Conservation (phyloP, 192 early-diverging fungal genomes). For the Podila clonocystis region DNA sequence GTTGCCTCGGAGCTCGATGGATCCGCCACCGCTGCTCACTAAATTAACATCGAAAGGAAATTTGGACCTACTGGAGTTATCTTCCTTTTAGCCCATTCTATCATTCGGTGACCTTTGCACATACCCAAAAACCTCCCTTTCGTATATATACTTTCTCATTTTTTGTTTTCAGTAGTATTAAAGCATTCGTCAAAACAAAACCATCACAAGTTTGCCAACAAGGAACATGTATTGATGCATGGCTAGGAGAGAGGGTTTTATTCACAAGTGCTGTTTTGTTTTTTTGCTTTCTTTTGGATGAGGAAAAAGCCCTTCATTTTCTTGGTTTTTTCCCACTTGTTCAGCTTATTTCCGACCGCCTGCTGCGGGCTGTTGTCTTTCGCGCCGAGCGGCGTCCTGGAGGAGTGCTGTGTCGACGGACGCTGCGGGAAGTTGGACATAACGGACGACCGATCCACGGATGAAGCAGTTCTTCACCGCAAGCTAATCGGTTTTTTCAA, state of each 20-base stretch:
- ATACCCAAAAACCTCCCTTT: neutral
- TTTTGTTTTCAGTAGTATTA: neutral
- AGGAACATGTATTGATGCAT: too few relatives aligned
- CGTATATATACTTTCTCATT: neutral
- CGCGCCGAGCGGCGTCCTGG: slow-evolving; percentile 95
- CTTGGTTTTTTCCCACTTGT: too few relatives aligned
- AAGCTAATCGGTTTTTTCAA: slow-evolving; percentile 64
- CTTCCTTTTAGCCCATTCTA: neutral
- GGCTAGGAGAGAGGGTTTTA: too few relatives aligned
- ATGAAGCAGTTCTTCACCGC: slow-evolving; percentile 99
- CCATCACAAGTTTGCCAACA: neutral
- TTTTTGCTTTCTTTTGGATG: neutral
- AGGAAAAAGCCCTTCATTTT: too few relatives aligned
- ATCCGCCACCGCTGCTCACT: slow-evolving; percentile 27
- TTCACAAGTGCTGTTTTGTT: too few relatives aligned
- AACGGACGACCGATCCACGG: slow-evolving; percentile 98
- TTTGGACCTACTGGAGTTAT: neutral
- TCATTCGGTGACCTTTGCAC: neutral
- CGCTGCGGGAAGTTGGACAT: slow-evolving; percentile 88
- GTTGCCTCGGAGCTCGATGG: slow-evolving; percentile 46
- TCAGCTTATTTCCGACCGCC: slow-evolving; percentile 23
- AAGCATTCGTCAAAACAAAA: neutral
- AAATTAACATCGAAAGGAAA: slow-evolving; percentile 4
- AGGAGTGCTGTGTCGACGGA: slow-evolving; percentile 94
- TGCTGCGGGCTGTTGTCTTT: slow-evolving; percentile 77